Evolutionary conservation across 148 eudicot genomes (phyloP).

Genomic region (Rhododendron kiyosumense): DNA sequence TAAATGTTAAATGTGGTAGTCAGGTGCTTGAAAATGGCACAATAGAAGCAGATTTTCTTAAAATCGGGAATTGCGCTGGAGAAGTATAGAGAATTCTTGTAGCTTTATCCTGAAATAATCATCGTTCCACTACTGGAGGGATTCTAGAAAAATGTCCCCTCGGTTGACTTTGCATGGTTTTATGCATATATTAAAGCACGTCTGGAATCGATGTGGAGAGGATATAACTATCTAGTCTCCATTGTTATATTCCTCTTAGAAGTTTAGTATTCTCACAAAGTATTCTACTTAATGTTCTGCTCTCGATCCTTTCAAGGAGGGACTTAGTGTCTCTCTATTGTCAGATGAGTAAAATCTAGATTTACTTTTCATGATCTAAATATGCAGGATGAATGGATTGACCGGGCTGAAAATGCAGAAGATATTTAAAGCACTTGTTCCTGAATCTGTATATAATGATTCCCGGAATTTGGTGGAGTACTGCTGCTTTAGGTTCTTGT

Average conservation of each 20-base stretch:
- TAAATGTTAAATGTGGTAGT: neutral
- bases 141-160: neutral
- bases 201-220: neutral
- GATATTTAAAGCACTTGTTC: conserved; percentile 68
- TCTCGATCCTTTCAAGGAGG: neutral
- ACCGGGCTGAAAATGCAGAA: conserved; percentile 83
- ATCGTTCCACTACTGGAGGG: neutral
- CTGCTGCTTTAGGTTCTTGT: conserved; percentile 90
- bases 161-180: neutral
- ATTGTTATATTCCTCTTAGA: neutral
- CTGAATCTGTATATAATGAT: conserved; percentile 56
- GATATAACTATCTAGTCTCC: neutral
- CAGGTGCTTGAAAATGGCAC: neutral
- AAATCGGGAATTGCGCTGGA: neutral
- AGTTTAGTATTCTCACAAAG: neutral
- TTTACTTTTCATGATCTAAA: conserved; percentile 10
- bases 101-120: neutral
- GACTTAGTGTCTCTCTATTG: neutral
- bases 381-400: conserved; percentile 87
- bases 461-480: conserved; percentile 84
- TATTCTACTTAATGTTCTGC: neutral
- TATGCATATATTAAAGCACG: neutral
- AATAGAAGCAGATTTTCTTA: neutral
- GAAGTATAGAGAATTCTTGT: neutral
- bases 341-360: neutral